These are phyloP conservation scores for Shiraia sp. DNA, from an alignment of 2,329 filamentous ascomycete species.

Conservation along the genomic window DNA sequence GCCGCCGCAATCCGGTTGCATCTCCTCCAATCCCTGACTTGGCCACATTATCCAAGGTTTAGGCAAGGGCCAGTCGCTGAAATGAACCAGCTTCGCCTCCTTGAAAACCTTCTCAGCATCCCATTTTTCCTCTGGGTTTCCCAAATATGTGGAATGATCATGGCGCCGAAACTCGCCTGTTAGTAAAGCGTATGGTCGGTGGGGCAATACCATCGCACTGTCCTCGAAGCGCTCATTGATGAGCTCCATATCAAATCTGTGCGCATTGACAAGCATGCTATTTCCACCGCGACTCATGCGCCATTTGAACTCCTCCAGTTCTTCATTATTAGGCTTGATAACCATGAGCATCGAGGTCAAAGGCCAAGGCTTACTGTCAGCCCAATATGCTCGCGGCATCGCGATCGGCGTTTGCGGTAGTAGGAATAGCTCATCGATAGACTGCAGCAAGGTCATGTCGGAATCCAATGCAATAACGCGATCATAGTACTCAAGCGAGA, in stretches of 20 bases:
- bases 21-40: conserved; percentile 44
- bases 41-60: conserved; percentile 64
- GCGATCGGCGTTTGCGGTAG: conserved; percentile 64
- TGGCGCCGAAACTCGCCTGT: conserved; percentile 64
- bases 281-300: conserved; percentile 34
- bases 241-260: conserved; percentile 68
- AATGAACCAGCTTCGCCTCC: conserved; percentile 70
- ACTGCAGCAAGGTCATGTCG: conserved; percentile 64
- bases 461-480: conserved; percentile 64
- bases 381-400: conserved; percentile 75
- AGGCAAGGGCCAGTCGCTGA: conserved; percentile 71
- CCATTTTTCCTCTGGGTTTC: conserved; percentile 60
- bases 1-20: conserved; percentile 51
- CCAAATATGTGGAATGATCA: conserved; percentile 58
- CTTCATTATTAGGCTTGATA: conserved; percentile 59
- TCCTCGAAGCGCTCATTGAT: conserved; percentile 65
- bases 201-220: conserved; percentile 64
- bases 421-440: conserved; percentile 72
- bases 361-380: conserved; percentile 56
- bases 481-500: conserved; percentile 67
- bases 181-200: conserved; percentile 64
- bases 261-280: conserved; percentile 30
- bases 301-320: conserved; percentile 50
- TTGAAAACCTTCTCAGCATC: conserved; percentile 59
- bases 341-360: conserved; percentile 67